Percentiles rank a stretch among this genome's conserved stretches.
phyloP scores from a whole-genome alignment of 306 rosid species.

The Rosa lucieae region DNA sequence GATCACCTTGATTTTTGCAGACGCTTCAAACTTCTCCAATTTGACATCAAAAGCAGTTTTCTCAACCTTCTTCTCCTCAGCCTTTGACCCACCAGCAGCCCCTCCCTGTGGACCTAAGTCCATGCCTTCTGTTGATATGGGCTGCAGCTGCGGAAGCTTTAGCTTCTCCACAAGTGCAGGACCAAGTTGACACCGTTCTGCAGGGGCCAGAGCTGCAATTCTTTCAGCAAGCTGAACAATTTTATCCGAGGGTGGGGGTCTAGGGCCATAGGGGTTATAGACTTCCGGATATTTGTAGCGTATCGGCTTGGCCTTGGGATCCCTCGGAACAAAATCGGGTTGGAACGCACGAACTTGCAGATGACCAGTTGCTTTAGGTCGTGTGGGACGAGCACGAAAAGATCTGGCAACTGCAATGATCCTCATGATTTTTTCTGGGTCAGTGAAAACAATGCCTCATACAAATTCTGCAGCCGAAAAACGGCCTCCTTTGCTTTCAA shows the following conservation, averaged over 20 bases:
- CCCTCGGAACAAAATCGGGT: conserved; percentile 35
- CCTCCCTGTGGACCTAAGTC: conserved; percentile 28
- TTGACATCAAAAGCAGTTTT: conserved; percentile 37
- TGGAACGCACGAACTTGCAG: conserved; percentile 33
- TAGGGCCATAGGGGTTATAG: conserved; percentile 33
- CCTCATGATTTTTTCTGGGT: conserved; percentile 25
- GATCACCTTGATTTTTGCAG: conserved; percentile 38
- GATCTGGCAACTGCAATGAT: conserved; percentile 19
- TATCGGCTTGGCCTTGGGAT: conserved; percentile 24
- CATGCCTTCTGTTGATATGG: conserved; percentile 30
- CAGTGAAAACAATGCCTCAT: conserved; percentile 12
- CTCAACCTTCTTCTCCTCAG: conserved; percentile 38
- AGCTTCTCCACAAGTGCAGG: conserved; percentile 30
- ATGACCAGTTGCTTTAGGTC: conserved; percentile 23
- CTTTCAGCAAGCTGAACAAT: conserved; percentile 33
- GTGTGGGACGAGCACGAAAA: conserved; percentile 1
- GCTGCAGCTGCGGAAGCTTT: conserved; percentile 26
- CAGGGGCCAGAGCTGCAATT: conserved; percentile 25
- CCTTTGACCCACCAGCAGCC: conserved; percentile 14
- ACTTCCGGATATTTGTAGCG: conserved; percentile 32
- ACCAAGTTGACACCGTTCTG: conserved; percentile 31
- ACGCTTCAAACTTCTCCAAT: conserved; percentile 31
- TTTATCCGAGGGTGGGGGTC: conserved; percentile 32
- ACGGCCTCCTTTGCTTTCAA: neutral
- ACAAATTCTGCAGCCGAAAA: neutral